Evolutionary conservation across 345 rosid species (phyloP).

Genomic region (Camelina hispida): DNA sequence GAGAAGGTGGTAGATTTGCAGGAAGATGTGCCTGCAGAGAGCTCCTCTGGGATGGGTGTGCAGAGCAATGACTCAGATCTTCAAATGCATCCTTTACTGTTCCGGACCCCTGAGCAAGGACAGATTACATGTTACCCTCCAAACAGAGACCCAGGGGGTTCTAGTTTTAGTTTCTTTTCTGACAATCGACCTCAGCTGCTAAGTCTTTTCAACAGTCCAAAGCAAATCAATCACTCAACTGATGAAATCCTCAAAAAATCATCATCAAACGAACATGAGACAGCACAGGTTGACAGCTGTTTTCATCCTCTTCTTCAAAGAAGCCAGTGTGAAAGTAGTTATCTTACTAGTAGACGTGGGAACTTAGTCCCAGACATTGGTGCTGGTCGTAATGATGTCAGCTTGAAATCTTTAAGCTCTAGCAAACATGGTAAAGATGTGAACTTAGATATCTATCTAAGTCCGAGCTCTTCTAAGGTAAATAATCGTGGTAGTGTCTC

Average conservation of each 20-base stretch:
- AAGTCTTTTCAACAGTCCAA: slow-evolving; percentile 72
- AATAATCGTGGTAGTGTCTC: slow-evolving; percentile 46
- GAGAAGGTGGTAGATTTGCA: slow-evolving; percentile 45
- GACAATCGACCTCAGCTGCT: slow-evolving; percentile 82
- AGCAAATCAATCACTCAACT: slow-evolving; percentile 50
- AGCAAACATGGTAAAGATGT: slow-evolving; percentile 57
- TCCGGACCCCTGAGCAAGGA: slow-evolving; percentile 71
- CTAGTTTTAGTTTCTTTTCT: slow-evolving; percentile 73
- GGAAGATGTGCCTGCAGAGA: slow-evolving; percentile 54
- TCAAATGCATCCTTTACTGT: slow-evolving; percentile 92
- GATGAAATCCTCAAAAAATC: slow-evolving; percentile 49
- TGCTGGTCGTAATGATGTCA: slow-evolving; percentile 41
- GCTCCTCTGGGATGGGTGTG: slow-evolving; percentile 52
- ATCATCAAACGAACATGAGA: slow-evolving; percentile 51
- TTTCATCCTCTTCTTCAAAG: slow-evolving; percentile 92
- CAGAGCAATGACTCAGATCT: slow-evolving; percentile 57
- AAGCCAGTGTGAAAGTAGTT: slow-evolving; percentile 51
- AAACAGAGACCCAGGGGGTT: slow-evolving; percentile 45
- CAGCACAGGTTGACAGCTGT: slow-evolving; percentile 58
- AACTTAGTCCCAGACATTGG: slow-evolving; percentile 43
- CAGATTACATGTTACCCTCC: slow-evolving; percentile 58
- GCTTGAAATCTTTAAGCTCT: slow-evolving; percentile 40
- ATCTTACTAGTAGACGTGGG: slow-evolving; percentile 38
- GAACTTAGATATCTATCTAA: slow-evolving; percentile 78
- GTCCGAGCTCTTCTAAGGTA: slow-evolving; percentile 56